Conservation (phyloP, 1,284 basidiomycete genomes). For the Fomitopsis schrenkii region DNA sequence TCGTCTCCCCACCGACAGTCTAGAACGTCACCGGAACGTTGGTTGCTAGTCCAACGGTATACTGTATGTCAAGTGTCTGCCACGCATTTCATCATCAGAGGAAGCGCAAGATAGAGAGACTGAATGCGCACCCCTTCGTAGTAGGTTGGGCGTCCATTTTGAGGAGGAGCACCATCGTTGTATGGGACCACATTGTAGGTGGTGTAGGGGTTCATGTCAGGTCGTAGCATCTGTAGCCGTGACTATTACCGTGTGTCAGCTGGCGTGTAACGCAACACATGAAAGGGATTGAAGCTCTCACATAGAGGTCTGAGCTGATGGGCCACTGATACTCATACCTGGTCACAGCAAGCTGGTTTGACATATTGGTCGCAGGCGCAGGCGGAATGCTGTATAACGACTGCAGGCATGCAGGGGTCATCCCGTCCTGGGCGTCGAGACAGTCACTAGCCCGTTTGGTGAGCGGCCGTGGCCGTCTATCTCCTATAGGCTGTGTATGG, state of each 20-base stretch:
- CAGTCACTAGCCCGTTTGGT: not conserved
- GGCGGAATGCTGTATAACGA: constrained; percentile 49
- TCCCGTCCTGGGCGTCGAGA: not conserved
- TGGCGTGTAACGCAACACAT: no score
- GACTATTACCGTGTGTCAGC: constrained; percentile 26
- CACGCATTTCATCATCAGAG: not conserved
- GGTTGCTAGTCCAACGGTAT: constrained; percentile 57
- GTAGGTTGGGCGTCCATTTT: no score
- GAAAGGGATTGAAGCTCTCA: not conserved
- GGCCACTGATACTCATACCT: constrained; percentile 50
- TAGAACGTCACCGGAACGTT: constrained; percentile 27
- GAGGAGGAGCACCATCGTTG: no score
- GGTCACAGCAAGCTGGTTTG: constrained; percentile 50
- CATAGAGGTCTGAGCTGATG: not conserved
- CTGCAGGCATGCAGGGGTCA: constrained; percentile 44
- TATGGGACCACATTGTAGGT: constrained; percentile 15
- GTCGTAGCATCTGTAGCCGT: constrained; percentile 43
- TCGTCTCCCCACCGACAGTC: constrained; percentile 12
- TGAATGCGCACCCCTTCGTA: no score
- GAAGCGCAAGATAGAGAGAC: not conserved
- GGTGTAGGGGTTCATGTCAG: constrained; percentile 39
- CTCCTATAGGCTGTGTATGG: not conserved
- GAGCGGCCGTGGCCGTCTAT: not conserved
- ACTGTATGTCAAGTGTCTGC: constrained; percentile 56
- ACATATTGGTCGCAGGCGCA: constrained; percentile 34